Evolutionary conservation across 306 rosid genomes (phyloP).

Genomic region (Citrullus amarus): DNA sequence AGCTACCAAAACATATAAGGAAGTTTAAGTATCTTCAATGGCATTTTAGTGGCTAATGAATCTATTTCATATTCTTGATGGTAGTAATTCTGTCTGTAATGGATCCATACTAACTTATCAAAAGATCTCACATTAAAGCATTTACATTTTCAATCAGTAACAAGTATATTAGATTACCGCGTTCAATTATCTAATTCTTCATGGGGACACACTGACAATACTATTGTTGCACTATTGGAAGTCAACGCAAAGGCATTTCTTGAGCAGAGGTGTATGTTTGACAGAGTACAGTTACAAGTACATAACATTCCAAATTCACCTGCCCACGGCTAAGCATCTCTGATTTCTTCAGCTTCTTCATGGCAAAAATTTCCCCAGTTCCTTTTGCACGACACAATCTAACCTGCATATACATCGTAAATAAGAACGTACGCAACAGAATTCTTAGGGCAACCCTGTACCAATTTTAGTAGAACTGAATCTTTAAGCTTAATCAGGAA

Average conservation of each 20-base stretch:
- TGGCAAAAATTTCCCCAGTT: slow-evolving; percentile 81
- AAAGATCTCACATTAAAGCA: neutral
- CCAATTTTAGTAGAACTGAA: neutral
- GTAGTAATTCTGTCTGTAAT: neutral
- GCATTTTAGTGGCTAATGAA: neutral
- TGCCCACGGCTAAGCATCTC: slow-evolving; percentile 99
- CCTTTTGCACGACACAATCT: slow-evolving; percentile 73
- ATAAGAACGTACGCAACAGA: neutral
- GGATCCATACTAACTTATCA: neutral
- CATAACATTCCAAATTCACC: slow-evolving; percentile 31
- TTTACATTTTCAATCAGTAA: neutral
- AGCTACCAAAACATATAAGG: too few species aligned
- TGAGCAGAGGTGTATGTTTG: neutral
- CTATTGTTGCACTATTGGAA: neutral
- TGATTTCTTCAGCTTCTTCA: slow-evolving; percentile 95
- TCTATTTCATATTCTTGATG: neutral
- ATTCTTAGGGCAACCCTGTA: neutral
- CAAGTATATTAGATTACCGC: neutral
- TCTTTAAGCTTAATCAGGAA: neutral
- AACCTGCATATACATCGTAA: slow-evolving; percentile 39
- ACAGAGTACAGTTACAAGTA: neutral
- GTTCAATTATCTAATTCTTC: neutral
- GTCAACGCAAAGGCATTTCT: neutral
- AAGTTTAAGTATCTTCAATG: neutral
- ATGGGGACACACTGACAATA: neutral